These are phyloP conservation scores for Umbelopsis sp. DNA, from an alignment of 192 early-diverging fungal genomes.

Conservation along the genomic window DNA sequence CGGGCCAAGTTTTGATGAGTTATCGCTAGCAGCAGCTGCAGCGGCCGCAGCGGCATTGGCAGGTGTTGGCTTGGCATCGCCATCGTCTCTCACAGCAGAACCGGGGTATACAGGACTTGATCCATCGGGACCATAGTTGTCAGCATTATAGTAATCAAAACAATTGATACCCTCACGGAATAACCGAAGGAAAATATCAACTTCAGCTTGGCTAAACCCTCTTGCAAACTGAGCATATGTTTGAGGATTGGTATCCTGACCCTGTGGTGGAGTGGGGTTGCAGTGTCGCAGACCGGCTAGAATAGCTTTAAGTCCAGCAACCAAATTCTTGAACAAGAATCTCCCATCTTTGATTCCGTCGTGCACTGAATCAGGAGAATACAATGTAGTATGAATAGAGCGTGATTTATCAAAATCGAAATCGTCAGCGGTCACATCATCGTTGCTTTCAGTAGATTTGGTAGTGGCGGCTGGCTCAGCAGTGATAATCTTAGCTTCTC, in stretches of 20 bases:
- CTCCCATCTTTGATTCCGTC: slow-evolving; percentile 86
- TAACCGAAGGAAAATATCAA: slow-evolving; percentile 69
- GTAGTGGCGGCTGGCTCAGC: background rate
- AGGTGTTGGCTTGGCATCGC: slow-evolving; percentile 15
- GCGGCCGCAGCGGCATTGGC: slow-evolving; percentile 25
- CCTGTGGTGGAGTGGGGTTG: slow-evolving; percentile 62
- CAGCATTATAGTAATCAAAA: slow-evolving; percentile 82
- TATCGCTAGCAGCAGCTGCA: slow-evolving; percentile 33
- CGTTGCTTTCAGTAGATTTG: background rate
- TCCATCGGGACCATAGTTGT: slow-evolving; percentile 55
- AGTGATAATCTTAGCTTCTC: slow-evolving; percentile 33
- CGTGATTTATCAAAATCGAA: slow-evolving; percentile 62
- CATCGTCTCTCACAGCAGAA: slow-evolving; percentile 30
- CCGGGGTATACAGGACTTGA: slow-evolving; percentile 27
- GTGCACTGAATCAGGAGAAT: slow-evolving; percentile 46
- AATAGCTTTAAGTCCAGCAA: slow-evolving; percentile 86
- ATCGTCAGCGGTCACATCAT: slow-evolving; percentile 40
- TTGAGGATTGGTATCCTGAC: slow-evolving; percentile 38
- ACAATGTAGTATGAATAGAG: slow-evolving; percentile 55
- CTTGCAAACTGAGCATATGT: slow-evolving; percentile 54
- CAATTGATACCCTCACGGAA: slow-evolving; percentile 80
- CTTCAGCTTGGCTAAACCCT: slow-evolving; percentile 72
- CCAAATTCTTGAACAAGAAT: slow-evolving; percentile 87
- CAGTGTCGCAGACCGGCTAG: slow-evolving; percentile 72
- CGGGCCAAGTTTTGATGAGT: slow-evolving; percentile 55